Percentiles rank a stretch among this genome's conserved stretches.
Evolutionary conservation across 2,329 filamentous ascomycete genomes (phyloP).

Genomic region (Nothopassalora personata): DNA sequence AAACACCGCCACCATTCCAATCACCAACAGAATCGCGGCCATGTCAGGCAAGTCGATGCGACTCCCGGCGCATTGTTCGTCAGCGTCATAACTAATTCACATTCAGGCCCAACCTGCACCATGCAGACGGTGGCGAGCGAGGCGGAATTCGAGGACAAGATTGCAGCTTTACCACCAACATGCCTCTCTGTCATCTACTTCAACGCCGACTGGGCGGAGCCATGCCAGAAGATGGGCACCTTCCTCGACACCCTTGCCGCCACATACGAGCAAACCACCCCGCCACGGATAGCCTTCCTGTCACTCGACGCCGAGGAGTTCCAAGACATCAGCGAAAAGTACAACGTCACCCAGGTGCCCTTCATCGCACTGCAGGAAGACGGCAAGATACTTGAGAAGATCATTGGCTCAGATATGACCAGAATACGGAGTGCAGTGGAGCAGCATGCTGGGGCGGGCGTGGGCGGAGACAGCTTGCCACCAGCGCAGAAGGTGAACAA

Average conservation of each 20-base stretch:
- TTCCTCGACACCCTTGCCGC: slow-evolving; percentile 80
- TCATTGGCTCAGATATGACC: slow-evolving; percentile 83
- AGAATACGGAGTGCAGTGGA: slow-evolving; percentile 84
- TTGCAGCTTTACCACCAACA: slow-evolving; percentile 60
- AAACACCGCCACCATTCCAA: slow-evolving; percentile 6
- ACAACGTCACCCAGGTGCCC: slow-evolving; percentile 91
- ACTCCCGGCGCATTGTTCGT: background rate
- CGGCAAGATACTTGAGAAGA: slow-evolving; percentile 70
- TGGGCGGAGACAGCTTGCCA: slow-evolving; percentile 37
- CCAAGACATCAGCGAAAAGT: slow-evolving; percentile 82
- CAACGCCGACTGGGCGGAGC: slow-evolving; percentile 93
- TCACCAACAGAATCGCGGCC: slow-evolving; percentile 2
- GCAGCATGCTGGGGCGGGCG: slow-evolving; percentile 56
- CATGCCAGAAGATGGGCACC: slow-evolving; percentile 87
- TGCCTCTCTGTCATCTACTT: slow-evolving; percentile 85
- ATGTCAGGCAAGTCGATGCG: background rate
- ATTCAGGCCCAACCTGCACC: slow-evolving; percentile 35
- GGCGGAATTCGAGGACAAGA: slow-evolving; percentile 64
- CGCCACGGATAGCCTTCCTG: slow-evolving; percentile 70
- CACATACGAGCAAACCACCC: slow-evolving; percentile 68
- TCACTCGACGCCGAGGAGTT: slow-evolving; percentile 92
- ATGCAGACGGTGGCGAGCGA: slow-evolving; percentile 73
- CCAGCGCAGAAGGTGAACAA: slow-evolving; percentile 36
- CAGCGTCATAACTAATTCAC: background rate
- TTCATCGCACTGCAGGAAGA: slow-evolving; percentile 79